These are phyloP conservation scores for Cryptosporidium xiaoi DNA, from an alignment of 169 alveolate species.

Conservation along the genomic window DNA sequence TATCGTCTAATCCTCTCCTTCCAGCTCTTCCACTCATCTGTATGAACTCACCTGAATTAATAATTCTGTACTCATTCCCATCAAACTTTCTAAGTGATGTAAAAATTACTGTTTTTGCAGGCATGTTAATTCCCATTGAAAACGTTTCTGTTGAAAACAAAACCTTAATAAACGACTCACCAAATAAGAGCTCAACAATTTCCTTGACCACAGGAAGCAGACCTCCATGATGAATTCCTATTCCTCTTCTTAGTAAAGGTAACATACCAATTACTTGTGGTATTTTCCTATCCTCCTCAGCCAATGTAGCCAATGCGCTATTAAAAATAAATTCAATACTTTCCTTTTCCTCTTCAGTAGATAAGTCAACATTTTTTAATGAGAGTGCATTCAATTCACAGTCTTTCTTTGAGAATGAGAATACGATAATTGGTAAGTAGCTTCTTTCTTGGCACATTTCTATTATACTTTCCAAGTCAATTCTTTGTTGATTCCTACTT, in stretches of 20 bases:
- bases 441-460: slow-evolving; percentile 91
- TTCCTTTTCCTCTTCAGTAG: slow-evolving; percentile 88
- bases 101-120: slow-evolving; percentile 98
- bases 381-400: slow-evolving; percentile 95
- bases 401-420: slow-evolving; percentile 96
- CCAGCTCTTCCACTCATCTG: slow-evolving; percentile 98
- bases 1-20: slow-evolving; percentile 96
- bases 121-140: slow-evolving; percentile 99
- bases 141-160: slow-evolving; percentile 97
- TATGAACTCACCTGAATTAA: slow-evolving; percentile 96
- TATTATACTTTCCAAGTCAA: slow-evolving; percentile 92
- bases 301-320: slow-evolving; percentile 95
- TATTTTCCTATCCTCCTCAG: slow-evolving; percentile 94
- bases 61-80: slow-evolving; percentile 91
- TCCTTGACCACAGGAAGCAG: slow-evolving; percentile 96
- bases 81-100: slow-evolving; percentile 94
- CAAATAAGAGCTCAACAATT: slow-evolving; percentile 95
- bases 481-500: slow-evolving; percentile 72
- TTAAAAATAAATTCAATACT: slow-evolving; percentile 92
- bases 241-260: slow-evolving; percentile 93
- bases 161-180: slow-evolving; percentile 93
- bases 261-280: slow-evolving; percentile 93
- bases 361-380: slow-evolving; percentile 86
- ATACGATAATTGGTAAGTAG: slow-evolving; percentile 95
- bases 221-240: slow-evolving; percentile 99